A percentile compares a stretch with the other conserved stretches of the same genome.
phyloP scores from a whole-genome alignment of 495 filamentous ascomycete species.

The Podospora australis region DNA sequence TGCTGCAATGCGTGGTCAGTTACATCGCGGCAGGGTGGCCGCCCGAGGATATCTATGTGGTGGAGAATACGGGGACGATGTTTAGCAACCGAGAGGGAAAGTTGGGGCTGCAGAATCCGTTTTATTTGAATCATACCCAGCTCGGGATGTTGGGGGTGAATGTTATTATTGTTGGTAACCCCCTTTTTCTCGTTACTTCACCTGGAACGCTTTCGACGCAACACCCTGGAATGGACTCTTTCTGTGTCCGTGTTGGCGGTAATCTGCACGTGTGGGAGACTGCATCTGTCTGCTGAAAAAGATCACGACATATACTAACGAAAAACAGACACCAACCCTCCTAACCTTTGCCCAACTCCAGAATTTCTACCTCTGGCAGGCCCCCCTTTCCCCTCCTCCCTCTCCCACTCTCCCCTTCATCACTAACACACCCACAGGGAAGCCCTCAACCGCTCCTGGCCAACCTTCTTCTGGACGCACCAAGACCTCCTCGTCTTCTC shows the following conservation, averaged over 20 bases:
- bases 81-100: constrained; percentile 40
- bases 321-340: constrained; percentile 45
- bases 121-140: constrained; percentile 53
- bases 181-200: background rate
- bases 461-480: constrained; percentile 55
- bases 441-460: constrained; percentile 39
- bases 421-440: constrained; percentile 26
- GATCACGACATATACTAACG: constrained; percentile 20
- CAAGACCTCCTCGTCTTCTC: constrained; percentile 52
- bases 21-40: constrained; percentile 59
- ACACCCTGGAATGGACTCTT: no score
- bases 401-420: background rate
- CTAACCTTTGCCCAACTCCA: constrained; percentile 57
- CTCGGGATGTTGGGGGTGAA: constrained; percentile 48
- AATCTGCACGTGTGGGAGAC: no score
- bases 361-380: constrained; percentile 46
- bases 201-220: no score
- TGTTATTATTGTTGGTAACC: constrained; percentile 29
- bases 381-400: background rate
- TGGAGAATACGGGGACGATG: constrained; percentile 59
- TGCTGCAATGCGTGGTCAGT: constrained; percentile 51
- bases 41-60: constrained; percentile 49
- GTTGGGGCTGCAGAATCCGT: constrained; percentile 54
- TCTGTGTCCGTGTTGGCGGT: no score
- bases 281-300: background rate